A percentile compares a stretch with the other conserved stretches of the same genome.
These are phyloP conservation scores for Chamaenerion angustifolium DNA, from an alignment of 345 rosid species.

Conservation along the genomic window DNA sequence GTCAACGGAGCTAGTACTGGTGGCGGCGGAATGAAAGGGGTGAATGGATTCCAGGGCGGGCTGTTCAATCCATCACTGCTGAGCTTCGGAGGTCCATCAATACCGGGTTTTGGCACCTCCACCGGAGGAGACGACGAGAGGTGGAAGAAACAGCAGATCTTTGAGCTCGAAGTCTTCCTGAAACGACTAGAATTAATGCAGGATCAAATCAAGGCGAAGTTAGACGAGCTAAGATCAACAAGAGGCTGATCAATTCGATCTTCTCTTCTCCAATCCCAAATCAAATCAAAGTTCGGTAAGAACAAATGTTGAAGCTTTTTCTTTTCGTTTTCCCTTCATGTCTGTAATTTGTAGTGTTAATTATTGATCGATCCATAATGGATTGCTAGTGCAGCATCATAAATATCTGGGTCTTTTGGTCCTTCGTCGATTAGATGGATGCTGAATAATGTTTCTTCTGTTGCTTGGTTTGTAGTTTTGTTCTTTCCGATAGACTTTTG, in stretches of 20 bases:
- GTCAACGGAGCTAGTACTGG: slow-evolving; percentile 18
- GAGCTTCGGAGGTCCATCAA: slow-evolving; percentile 24
- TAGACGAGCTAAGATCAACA: slow-evolving; percentile 60
- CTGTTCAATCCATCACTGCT: slow-evolving; percentile 14
- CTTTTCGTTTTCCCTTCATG: background rate
- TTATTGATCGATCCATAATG: too few species aligned
- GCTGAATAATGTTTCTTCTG: too few species aligned
- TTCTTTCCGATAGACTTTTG: too few species aligned
- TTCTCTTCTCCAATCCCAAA: slow-evolving; percentile 1
- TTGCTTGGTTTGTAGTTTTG: too few species aligned
- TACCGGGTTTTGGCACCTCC: slow-evolving; percentile 18
- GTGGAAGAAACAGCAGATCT: slow-evolving; percentile 93
- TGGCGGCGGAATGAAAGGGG: slow-evolving; percentile 21
- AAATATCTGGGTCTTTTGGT: too few species aligned
- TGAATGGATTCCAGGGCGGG: slow-evolving; percentile 11
- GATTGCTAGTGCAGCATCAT: too few species aligned
- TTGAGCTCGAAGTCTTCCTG: slow-evolving; percentile 87
- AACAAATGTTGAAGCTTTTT: slow-evolving; percentile 1
- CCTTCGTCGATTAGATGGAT: too few species aligned
- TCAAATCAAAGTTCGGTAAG: slow-evolving; percentile 4
- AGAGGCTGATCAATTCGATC: slow-evolving; percentile 21
- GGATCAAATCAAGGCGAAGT: slow-evolving; percentile 63
- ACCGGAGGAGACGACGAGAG: slow-evolving; percentile 45
- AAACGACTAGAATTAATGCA: slow-evolving; percentile 85
- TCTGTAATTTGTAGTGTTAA: too few species aligned